phyloP scores from a whole-genome alignment of 2,329 filamentous ascomycete species.

The Fusarium subtropicale region DNA sequence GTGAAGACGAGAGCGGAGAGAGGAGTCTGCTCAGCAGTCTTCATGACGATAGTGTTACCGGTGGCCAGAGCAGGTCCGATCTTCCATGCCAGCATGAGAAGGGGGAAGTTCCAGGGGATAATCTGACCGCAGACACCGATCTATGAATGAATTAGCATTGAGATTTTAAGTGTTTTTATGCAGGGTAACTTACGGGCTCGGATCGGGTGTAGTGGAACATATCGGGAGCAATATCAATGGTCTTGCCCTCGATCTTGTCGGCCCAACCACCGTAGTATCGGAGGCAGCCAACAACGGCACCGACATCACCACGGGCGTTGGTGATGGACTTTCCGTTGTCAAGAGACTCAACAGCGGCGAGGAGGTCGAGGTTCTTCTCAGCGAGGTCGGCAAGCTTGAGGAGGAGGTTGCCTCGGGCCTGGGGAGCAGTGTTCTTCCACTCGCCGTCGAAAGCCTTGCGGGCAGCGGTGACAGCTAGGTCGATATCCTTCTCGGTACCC shows the following conservation, averaged over 20 bases:
- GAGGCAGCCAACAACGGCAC: conserved; percentile 74
- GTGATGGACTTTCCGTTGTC: conserved; percentile 87
- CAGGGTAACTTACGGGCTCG: conserved; percentile 69
- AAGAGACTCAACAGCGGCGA: conserved; percentile 86
- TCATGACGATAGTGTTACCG: conserved; percentile 78
- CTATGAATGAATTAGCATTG: conserved; percentile 40
- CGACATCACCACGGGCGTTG: conserved; percentile 81
- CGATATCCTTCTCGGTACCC: conserved; percentile 87
- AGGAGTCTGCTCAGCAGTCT: conserved; percentile 82
- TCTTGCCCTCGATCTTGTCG: conserved; percentile 91
- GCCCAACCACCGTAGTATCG: conserved; percentile 85
- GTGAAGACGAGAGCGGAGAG: conserved; percentile 75
- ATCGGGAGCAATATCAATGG: conserved; percentile 80
- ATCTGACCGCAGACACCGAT: conserved; percentile 87
- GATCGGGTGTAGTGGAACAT: conserved; percentile 85
- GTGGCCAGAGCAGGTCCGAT: conserved; percentile 78
- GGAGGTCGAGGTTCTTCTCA: conserved; percentile 80
- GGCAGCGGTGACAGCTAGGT: conserved; percentile 84
- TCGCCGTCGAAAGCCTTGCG: conserved; percentile 84
- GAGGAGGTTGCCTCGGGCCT: conserved; percentile 76
- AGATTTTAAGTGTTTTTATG: not conserved
- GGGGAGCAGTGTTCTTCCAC: conserved; percentile 76
- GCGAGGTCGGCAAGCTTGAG: conserved; percentile 82
- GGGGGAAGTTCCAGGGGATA: conserved; percentile 89
- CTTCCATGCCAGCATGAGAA: conserved; percentile 88